Evolutionary conservation across 1,139 yeast genomes (phyloP), one percentile per base, ranked within the genome.

Genomic region (Kodamaea sp.): DNA sequence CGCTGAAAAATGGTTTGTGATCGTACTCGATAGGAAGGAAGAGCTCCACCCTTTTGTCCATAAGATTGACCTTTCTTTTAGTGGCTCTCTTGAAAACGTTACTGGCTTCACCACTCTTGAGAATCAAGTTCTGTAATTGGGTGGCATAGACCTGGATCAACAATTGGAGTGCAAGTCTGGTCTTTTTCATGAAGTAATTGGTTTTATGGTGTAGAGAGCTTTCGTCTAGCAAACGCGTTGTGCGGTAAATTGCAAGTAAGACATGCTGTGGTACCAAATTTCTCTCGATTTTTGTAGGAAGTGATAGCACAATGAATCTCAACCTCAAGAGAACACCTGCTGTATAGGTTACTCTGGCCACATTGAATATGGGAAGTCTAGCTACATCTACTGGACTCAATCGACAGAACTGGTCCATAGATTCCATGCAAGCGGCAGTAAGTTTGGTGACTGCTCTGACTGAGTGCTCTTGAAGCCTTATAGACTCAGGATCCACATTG

Each of bases 281-380:
- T 32, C 55, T 61, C 29, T 67, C 73, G 52, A 66, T 68, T 38
- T 75, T 69, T 21, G 73, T 66, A 1, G 85, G 82, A 10, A 78
- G 63, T 5, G 81, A 71, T 24, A 80, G 53, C 12, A 76, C 70
- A 35, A 80, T 59, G 45, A 73, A 80, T 23, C 88, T 61, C 31
- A 82, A 61, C 41, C 86, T 68, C 34, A 83, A 60, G 11, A 83
- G 59, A 67, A 80, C 76, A 8, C 88, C 86, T 0, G 80, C 79
- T 2, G 86, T 78, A 51, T 81, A 83, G 30, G 83, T 73, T 34
- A 85, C 61, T 46, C 95, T 64, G 2, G 88, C 72, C 35, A 76
- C 75, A 44, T 77, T 77, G 41, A 80, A 71, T 38, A 83, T 62
- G 2, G 95, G 95, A 32, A 80, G 63, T 3, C 70, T 58, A 0